Evolutionary conservation across 2,329 filamentous ascomycete species (phyloP).

Genomic region (Claviceps purpurea): DNA sequence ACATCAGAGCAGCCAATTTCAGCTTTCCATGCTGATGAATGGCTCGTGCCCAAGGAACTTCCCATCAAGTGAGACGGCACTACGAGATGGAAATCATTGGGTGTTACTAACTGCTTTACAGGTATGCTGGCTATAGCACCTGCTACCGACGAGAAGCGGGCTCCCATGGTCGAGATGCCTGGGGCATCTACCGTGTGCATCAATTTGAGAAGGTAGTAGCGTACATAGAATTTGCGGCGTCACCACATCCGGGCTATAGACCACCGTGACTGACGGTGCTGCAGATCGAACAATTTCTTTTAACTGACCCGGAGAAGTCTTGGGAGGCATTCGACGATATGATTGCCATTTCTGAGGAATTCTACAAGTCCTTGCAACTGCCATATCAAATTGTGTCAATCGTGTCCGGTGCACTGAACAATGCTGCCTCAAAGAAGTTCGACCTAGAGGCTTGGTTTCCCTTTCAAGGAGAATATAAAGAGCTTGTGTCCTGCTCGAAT

Average conservation of each 20-base stretch:
- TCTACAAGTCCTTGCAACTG: slow-evolving; percentile 79
- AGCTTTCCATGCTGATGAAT: slow-evolving; percentile 84
- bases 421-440: slow-evolving; percentile 65
- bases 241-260: not conserved
- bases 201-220: slow-evolving; percentile 75
- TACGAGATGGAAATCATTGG: not conserved
- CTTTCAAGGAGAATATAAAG: slow-evolving; percentile 95
- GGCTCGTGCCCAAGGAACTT: slow-evolving; percentile 71
- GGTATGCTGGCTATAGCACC: slow-evolving; percentile 82
- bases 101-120: slow-evolving; percentile 32
- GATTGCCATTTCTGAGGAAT: slow-evolving; percentile 83
- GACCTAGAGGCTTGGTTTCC: slow-evolving; percentile 96
- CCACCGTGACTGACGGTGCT: slow-evolving; percentile 1
- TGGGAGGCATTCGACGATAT: slow-evolving; percentile 92
- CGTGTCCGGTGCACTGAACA: slow-evolving; percentile 91
- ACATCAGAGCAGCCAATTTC: slow-evolving; percentile 94
- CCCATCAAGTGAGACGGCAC: slow-evolving; percentile 56
- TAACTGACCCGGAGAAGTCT: slow-evolving; percentile 76
- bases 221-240: not conserved
- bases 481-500: slow-evolving; percentile 94
- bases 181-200: slow-evolving; percentile 96
- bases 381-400: slow-evolving; percentile 90
- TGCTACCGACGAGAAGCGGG: slow-evolving; percentile 96
- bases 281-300: slow-evolving; percentile 60
- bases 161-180: slow-evolving; percentile 73